phyloP scores from a whole-genome alignment of 169 alveolate genomes.

The Neospora caninum region DNA sequence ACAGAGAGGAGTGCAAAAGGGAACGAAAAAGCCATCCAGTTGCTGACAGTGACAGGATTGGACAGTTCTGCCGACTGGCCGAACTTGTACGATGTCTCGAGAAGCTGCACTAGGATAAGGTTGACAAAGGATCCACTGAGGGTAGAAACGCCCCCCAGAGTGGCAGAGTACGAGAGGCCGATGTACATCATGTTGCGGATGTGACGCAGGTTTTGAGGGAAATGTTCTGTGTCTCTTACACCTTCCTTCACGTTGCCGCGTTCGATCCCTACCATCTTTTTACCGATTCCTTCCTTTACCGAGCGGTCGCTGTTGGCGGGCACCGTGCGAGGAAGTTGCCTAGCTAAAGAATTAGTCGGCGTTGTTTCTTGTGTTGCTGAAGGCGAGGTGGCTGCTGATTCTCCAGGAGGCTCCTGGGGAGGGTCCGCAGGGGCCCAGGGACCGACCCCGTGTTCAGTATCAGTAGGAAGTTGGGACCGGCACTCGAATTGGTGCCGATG shows the following conservation, averaged over 20 bases:
- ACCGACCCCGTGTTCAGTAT: background rate
- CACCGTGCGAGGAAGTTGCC: background rate
- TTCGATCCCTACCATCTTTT: background rate
- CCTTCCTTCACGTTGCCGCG: background rate
- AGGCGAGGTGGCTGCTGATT: background rate
- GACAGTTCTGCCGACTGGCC: background rate
- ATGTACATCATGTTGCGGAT: slow-evolving; percentile 37
- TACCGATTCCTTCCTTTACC: background rate
- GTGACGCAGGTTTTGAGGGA: background rate
- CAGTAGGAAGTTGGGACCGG: background rate
- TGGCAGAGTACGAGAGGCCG: slow-evolving; percentile 62
- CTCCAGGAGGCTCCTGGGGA: background rate
- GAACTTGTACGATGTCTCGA: slow-evolving; percentile 38
- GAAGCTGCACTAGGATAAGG: slow-evolving; percentile 39
- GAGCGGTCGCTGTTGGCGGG: background rate
- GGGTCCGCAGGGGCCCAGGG: background rate
- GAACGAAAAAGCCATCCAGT: slow-evolving; percentile 40
- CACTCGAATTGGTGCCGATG: background rate
- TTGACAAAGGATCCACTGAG: slow-evolving; percentile 52
- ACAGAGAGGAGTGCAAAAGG: slow-evolving; percentile 35
- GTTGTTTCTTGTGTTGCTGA: background rate
- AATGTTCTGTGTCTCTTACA: background rate
- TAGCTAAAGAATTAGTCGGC: background rate
- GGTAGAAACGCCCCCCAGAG: slow-evolving; percentile 53
- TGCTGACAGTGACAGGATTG: slow-evolving; percentile 39